A percentile compares a stretch with the other conserved stretches of the same genome.
phyloP scores from a whole-genome alignment of 179 eudicot genomes.

The Vitellaria paradoxa region DNA sequence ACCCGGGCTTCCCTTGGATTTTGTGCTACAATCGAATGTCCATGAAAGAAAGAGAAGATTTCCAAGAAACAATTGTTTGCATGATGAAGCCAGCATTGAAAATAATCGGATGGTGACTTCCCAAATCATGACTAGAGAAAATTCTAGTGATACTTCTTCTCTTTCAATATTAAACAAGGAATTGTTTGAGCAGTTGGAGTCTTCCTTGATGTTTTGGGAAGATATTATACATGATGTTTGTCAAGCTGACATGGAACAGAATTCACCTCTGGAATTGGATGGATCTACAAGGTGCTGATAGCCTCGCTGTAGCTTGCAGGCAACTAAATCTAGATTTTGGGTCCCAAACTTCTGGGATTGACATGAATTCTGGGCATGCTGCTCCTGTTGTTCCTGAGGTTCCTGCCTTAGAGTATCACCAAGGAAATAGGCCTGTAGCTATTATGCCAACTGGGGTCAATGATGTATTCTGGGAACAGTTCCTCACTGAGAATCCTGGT shows the following conservation, averaged over 20 bases:
- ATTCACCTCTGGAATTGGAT: constrained; percentile 37
- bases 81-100: constrained; percentile 34
- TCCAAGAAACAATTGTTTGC: constrained; percentile 33
- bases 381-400: constrained; percentile 22
- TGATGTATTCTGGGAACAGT: constrained; percentile 81
- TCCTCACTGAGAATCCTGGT: constrained; percentile 81
- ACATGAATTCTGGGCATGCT: constrained; percentile 61
- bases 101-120: constrained; percentile 24
- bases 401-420: constrained; percentile 26
- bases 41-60: constrained; percentile 69
- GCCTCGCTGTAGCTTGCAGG: constrained; percentile 55
- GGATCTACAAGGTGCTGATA: constrained; percentile 49
- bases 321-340: constrained; percentile 52
- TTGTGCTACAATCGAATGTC: constrained; percentile 36
- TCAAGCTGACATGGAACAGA: constrained; percentile 21
- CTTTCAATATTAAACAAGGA: constrained; percentile 41
- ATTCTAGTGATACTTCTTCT: constrained; percentile 25
- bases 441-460: constrained; percentile 50
- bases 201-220: constrained; percentile 72
- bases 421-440: constrained; percentile 29
- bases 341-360: constrained; percentile 42
- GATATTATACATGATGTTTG: constrained; percentile 37
- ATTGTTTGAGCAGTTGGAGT: constrained; percentile 50
- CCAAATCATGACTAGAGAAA: constrained; percentile 32
- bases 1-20: constrained; percentile 36